Percentiles rank a stretch among this genome's conserved stretches.
Conservation (phyloP, 83 land plant genomes). For the Isoetes engelmannii region DNA sequence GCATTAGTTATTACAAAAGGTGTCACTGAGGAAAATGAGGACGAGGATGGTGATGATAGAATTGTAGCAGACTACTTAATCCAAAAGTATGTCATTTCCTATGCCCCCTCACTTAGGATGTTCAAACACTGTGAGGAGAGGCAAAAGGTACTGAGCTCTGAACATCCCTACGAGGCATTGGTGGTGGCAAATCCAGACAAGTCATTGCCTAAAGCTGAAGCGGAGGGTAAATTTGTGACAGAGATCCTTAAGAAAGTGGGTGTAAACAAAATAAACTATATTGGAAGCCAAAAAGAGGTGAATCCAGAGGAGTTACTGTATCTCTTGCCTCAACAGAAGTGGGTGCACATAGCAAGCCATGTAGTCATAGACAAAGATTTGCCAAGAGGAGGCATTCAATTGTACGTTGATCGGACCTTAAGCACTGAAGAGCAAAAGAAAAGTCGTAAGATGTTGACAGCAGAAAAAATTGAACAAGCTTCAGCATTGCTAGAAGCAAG, state of each 20-base stretch:
- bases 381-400: not conserved
- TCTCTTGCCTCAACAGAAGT: not conserved
- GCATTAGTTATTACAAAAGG: not conserved
- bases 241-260: not conserved
- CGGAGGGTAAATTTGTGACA: not conserved
- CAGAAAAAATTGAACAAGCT: not conserved
- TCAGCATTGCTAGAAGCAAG: not conserved
- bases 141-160: not conserved
- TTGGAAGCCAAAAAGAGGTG: not conserved
- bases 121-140: not conserved
- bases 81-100: not conserved
- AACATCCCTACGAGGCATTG: not conserved
- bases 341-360: constrained; percentile 1
- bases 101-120: constrained; percentile 1
- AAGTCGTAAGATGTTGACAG: not conserved
- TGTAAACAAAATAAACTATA: not conserved
- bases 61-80: not conserved
- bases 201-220: not conserved
- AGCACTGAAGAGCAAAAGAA: not conserved
- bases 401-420: not conserved
- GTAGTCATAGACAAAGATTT: not conserved
- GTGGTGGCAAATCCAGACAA: constrained; percentile 2
- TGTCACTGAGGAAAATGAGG: too few species aligned
- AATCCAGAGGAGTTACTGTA: not conserved
- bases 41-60: not conserved